These are phyloP conservation scores for Pterocarpus macrocarpus DNA, from an alignment of 306 rosid genomes.

Conservation along the genomic window DNA sequence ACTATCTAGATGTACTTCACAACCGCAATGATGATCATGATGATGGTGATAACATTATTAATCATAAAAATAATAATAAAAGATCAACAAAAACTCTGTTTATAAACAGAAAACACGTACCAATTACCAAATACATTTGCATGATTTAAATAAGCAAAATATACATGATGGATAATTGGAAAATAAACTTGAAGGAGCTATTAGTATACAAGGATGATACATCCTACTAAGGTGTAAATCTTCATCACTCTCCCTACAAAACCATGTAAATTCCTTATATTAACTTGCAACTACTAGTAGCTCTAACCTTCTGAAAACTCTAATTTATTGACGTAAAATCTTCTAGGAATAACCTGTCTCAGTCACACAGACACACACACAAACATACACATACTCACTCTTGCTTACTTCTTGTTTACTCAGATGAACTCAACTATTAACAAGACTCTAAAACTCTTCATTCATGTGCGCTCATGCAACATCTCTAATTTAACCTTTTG, in stretches of 20 bases:
- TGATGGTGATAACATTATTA: background rate
- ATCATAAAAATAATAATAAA: background rate
- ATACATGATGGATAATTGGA: background rate
- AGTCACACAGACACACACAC: too few relatives aligned
- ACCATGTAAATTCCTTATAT: background rate
- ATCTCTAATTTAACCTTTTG: background rate
- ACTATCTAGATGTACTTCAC: background rate
- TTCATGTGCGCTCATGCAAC: background rate
- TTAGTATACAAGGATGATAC: background rate
- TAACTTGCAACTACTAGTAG: background rate
- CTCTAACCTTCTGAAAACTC: too few relatives aligned
- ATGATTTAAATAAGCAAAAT: slow-evolving; percentile 26
- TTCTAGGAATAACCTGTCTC: too few relatives aligned
- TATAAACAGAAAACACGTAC: background rate
- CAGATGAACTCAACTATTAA: background rate
- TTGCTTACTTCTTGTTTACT: background rate
- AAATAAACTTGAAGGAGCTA: slow-evolving; percentile 1
- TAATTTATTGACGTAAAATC: too few relatives aligned
- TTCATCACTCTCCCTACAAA: background rate
- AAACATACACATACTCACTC: background rate
- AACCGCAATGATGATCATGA: background rate
- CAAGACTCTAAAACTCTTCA: background rate
- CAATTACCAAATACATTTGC: background rate
- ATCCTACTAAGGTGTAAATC: background rate
- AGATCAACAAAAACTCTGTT: background rate